A percentile compares a stretch with the other conserved stretches of the same genome.
Conservation (phyloP, 176 grass and related monocot species). For the Carex kokanica region DNA sequence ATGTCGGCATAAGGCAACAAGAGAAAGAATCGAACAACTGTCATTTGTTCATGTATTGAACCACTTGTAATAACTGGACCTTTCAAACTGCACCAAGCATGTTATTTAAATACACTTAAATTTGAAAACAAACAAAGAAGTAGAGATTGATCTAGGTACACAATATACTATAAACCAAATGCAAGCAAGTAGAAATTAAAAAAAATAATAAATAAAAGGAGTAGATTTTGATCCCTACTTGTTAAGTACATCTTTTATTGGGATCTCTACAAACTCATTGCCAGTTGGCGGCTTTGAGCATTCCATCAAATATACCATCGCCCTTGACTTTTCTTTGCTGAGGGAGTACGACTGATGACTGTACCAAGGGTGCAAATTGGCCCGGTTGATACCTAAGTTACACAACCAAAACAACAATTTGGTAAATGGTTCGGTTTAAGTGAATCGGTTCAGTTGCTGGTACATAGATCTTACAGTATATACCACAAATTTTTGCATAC, state of each 20-base stretch:
- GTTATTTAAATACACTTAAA: not conserved
- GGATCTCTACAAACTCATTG: not conserved
- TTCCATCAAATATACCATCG: constrained; percentile 10
- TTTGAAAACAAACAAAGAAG: not conserved
- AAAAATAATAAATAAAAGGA: not conserved
- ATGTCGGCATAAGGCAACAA: constrained; percentile 26
- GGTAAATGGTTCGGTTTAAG: no score
- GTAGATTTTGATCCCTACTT: not conserved
- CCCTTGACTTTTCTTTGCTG: constrained; percentile 13
- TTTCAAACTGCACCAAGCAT: not conserved
- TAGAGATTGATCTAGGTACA: not conserved
- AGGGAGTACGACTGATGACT: not conserved
- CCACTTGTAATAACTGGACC: not conserved
- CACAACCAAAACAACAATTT: not conserved
- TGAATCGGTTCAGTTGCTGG: not conserved
- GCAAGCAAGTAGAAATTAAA: not conserved
- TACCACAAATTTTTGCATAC: constrained; percentile 25
- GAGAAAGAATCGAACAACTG: not conserved
- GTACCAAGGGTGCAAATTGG: not conserved
- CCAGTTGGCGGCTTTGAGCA: not conserved
- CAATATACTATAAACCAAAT: not conserved
- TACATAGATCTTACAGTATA: not conserved
- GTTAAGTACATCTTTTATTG: not conserved
- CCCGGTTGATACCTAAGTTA: not conserved
- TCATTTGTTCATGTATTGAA: not conserved